Evolutionary conservation across 1,284 basidiomycete genomes (phyloP), one percentile per base, ranked within the genome.

Genomic region (Sanghuangporus sanghuang): DNA sequence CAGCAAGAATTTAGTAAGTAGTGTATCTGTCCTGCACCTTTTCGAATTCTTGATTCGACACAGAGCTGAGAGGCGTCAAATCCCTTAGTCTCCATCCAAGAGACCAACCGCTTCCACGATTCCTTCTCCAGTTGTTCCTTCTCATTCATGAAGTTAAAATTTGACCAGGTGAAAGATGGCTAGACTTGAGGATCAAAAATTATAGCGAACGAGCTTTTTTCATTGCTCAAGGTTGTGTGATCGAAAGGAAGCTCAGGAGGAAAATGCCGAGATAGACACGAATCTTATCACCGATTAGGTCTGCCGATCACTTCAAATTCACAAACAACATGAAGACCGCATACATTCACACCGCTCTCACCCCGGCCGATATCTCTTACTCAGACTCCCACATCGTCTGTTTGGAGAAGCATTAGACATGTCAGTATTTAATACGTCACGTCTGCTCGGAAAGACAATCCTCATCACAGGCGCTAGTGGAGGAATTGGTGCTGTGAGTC

Each of bases 391-490:
- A 56, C 35, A 6, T 18, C 54, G 2, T 40, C 39, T 11, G 57
- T 35, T 35, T 61, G 65, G 53, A 57, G 62, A 66, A 71, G 69
- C 14, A 23, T 14, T 14, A 27, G 18, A 71, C 63, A 90, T 91
- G 89, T 88, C 89, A 52, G 76, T 93, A 62, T 93, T 93, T 82
- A 89, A 89, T 72, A 78, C 87, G 46, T 83, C 88, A 61, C 85
- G 89, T 68, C 77, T 96, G 44, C 74, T 90, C 58, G 89, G 89
- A 73, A 95, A 95, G 78, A 94, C 87, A 11, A 89, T 96, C 64
- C 82, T 96, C 60, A 80, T 96, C 65, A 95, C 93, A 12, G 93
- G 93, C 21, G 92, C 93, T 6, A 92, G 89, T 70, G 85, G 87
- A 50, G 92, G 92, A 39, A 94, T 94, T 66, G 92, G 92, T 60